Evolutionary conservation across 2,329 filamentous ascomycete genomes (phyloP).

Genomic region (Dryadomyces quercivorus): DNA sequence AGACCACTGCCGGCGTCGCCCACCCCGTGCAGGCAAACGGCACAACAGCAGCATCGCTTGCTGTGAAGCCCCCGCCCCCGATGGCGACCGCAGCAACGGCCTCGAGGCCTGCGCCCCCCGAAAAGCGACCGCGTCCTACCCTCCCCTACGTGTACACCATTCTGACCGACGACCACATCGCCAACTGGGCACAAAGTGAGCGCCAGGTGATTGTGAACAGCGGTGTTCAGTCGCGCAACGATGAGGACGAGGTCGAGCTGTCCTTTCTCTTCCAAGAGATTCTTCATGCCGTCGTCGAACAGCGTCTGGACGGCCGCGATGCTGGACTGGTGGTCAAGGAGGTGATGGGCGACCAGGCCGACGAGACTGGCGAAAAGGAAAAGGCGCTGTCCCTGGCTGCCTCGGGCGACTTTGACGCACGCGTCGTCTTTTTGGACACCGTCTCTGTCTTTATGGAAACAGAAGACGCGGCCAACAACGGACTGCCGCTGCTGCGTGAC

Average conservation of each 20-base stretch:
- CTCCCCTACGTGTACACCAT: constrained; percentile 57
- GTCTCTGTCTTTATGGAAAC: constrained; percentile 68
- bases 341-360: constrained; percentile 43
- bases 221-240: constrained; percentile 50
- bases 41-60: neutral
- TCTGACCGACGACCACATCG: constrained; percentile 57
- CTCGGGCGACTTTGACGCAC: constrained; percentile 42
- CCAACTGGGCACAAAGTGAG: constrained; percentile 52
- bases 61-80: neutral
- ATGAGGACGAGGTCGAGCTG: constrained; percentile 57
- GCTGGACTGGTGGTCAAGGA: constrained; percentile 63
- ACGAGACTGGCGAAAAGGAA: constrained; percentile 29
- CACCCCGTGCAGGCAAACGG: neutral
- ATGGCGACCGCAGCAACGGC: neutral
- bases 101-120: constrained; percentile 6
- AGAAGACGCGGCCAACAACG: constrained; percentile 38
- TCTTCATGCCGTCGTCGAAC: constrained; percentile 60
- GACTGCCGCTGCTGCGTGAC: constrained; percentile 42
- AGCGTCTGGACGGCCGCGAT: constrained; percentile 52
- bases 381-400: constrained; percentile 11
- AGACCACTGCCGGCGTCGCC: constrained; percentile 11
- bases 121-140: constrained; percentile 15
- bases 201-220: constrained; percentile 54
- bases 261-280: constrained; percentile 76
- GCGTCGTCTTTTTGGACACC: constrained; percentile 69